Conservation (phyloP, 306 rosid genomes). For the Arachis stenosperma region DNA sequence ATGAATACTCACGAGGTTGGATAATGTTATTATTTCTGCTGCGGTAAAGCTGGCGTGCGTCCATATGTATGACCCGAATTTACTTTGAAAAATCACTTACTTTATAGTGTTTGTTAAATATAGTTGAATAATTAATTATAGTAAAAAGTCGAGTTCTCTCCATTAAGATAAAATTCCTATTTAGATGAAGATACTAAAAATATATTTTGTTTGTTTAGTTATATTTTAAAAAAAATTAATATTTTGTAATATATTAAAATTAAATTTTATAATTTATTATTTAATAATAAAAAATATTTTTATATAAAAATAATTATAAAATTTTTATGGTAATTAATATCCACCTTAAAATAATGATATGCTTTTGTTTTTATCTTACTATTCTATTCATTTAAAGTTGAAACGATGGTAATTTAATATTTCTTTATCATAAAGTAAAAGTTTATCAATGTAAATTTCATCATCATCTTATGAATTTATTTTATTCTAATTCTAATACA, state of each 20-base stretch:
- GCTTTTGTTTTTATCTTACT: background rate
- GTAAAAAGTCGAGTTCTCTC: slow-evolving; percentile 11
- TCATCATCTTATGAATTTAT: background rate
- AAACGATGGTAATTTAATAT: background rate
- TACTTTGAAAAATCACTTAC: background rate
- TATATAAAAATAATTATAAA: too few relatives aligned
- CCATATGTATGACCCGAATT: slow-evolving; percentile 1
- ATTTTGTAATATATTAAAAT: too few relatives aligned
- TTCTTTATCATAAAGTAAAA: slow-evolving; percentile 4
- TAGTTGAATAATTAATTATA: background rate
- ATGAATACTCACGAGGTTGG: too few relatives aligned
- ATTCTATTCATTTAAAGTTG: background rate
- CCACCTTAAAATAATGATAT: too few relatives aligned
- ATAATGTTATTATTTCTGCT: background rate
- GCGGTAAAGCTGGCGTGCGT: slow-evolving; percentile 27
- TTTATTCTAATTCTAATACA: too few relatives aligned
- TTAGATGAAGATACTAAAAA: too few relatives aligned
- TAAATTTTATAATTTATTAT: too few relatives aligned
- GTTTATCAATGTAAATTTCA: background rate
- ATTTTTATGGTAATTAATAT: too few relatives aligned
- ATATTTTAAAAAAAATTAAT: too few relatives aligned
- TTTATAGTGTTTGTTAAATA: slow-evolving; percentile 8
- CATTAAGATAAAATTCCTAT: background rate
- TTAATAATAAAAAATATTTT: too few relatives aligned
- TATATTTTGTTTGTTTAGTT: too few relatives aligned